A percentile compares a stretch with the other conserved stretches of the same genome.
Conservation (phyloP, 768 basidiomycete genomes). For the Coprinopsis sp. region DNA sequence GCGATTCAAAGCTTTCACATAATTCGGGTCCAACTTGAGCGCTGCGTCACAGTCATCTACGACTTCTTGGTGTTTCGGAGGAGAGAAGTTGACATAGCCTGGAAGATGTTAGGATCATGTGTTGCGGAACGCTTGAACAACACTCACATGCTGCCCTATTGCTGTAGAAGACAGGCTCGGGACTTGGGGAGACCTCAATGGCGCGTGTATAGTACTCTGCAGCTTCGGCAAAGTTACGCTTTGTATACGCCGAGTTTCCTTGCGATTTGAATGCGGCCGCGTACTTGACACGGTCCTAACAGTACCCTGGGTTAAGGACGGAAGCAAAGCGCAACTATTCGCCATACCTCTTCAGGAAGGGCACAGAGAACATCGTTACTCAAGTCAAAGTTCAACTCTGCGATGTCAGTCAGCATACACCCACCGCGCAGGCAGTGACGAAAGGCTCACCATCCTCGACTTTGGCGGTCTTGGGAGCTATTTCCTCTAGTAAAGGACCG, state of each 20-base stretch:
- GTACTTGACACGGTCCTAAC: constrained; percentile 60
- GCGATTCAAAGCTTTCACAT: constrained; percentile 89
- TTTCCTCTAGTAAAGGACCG: constrained; percentile 80
- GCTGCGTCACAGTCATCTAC: constrained; percentile 88
- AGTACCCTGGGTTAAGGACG: constrained; percentile 3
- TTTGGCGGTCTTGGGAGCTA: constrained; percentile 37
- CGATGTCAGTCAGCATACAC: constrained; percentile 12
- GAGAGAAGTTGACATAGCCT: constrained; percentile 91
- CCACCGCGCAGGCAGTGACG: background rate
- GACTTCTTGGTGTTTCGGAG: constrained; percentile 78
- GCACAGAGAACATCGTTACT: constrained; percentile 52
- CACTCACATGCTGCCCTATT: constrained; percentile 92
- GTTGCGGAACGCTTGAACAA: background rate
- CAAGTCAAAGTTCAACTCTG: constrained; percentile 23
- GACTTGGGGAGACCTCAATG: constrained; percentile 67
- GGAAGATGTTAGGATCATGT: background rate
- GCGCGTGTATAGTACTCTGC: constrained; percentile 69
- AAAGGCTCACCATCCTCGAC: constrained; percentile 25
- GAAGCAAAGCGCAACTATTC: background rate
- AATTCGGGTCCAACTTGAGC: constrained; percentile 73
- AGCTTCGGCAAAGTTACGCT: constrained; percentile 55
- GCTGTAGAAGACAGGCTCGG: constrained; percentile 91
- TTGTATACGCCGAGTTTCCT: constrained; percentile 73
- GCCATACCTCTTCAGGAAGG: constrained; percentile 52
- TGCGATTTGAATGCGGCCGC: constrained; percentile 64